Conservation (phyloP, 768 basidiomycete species). For the Gloeophyllum trabeum region DNA sequence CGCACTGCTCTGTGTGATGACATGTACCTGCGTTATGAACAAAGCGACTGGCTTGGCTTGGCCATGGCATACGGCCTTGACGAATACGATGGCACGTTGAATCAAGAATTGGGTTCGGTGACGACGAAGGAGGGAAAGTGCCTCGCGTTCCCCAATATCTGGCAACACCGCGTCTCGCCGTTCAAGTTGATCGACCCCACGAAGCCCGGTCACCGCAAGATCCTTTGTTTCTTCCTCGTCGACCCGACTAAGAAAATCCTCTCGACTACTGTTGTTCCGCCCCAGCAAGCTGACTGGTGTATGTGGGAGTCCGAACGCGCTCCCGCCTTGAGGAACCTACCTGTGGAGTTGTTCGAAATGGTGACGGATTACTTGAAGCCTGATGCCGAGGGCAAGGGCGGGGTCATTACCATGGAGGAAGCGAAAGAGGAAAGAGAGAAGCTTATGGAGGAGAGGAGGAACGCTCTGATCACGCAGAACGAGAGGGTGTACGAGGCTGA, state of each 20-base stretch:
- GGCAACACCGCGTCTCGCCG: conserved; percentile 23
- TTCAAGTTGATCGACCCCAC: conserved; percentile 21
- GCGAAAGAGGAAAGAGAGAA: conserved; percentile 7
- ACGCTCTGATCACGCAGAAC: conserved; percentile 6
- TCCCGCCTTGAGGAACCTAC: conserved; percentile 6
- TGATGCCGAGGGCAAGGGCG: too few species aligned
- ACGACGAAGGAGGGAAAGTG: conserved; percentile 15
- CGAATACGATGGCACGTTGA: conserved; percentile 4
- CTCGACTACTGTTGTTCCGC: conserved; percentile 19
- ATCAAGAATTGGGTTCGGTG: conserved; percentile 17
- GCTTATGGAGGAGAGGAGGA: conserved; percentile 11
- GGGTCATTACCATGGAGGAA: conserved; percentile 6
- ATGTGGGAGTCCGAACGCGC: neutral
- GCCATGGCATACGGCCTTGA: too few species aligned
- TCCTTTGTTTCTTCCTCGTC: conserved; percentile 25
- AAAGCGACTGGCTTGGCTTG: too few species aligned
- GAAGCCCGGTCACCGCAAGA: conserved; percentile 27
- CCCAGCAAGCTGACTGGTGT: conserved; percentile 20
- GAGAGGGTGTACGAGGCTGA: neutral
- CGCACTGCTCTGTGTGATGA: neutral
- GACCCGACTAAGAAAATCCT: conserved; percentile 19
- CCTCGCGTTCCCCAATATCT: conserved; percentile 25
- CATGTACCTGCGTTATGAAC: conserved; percentile 9
- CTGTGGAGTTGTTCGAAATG: conserved; percentile 9
- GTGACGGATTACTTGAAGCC: conserved; percentile 7